Evolutionary conservation across 192 early-diverging fungal genomes (phyloP).

Genomic region (Kappamyces sp.): DNA sequence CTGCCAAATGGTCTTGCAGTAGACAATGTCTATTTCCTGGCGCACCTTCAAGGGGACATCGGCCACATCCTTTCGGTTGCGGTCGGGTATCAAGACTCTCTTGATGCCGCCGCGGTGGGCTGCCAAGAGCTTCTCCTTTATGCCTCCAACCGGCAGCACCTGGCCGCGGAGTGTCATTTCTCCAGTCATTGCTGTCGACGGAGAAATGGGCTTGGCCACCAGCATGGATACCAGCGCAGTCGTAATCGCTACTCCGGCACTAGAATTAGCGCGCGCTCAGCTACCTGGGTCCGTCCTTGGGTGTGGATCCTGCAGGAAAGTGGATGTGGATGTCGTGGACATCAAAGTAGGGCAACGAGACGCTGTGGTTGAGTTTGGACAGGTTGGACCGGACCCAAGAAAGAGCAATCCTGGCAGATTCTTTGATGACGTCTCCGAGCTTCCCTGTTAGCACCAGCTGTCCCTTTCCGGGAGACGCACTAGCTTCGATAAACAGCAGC

Average conservation of each 20-base stretch:
- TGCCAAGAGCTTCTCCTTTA: conserved; percentile 81
- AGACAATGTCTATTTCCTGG: conserved; percentile 66
- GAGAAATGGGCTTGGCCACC: conserved; percentile 44
- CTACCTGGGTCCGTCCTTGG: conserved; percentile 79
- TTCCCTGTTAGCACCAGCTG: conserved; percentile 63
- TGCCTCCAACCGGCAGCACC: conserved; percentile 77
- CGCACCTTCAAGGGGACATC: conserved; percentile 65
- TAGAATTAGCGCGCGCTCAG: conserved; percentile 24
- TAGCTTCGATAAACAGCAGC: conserved; percentile 75
- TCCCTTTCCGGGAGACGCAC: conserved; percentile 67
- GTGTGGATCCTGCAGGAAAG: conserved; percentile 69
- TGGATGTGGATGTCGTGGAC: conserved; percentile 80
- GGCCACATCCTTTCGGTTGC: conserved; percentile 65
- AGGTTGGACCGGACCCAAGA: conserved; percentile 73
- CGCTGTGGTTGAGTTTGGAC: conserved; percentile 45
- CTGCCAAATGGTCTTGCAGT: conserved; percentile 56
- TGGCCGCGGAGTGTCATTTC: conserved; percentile 78
- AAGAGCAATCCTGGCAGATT: conserved; percentile 71
- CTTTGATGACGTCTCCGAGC: conserved; percentile 80
- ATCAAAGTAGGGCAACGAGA: conserved; percentile 32
- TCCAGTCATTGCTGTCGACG: conserved; percentile 73
- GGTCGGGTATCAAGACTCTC: conserved; percentile 63
- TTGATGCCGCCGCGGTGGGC: conserved; percentile 73
- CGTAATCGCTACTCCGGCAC: conserved; percentile 63
- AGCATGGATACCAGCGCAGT: conserved; percentile 76